A percentile compares a stretch with the other conserved stretches of the same genome.
Evolutionary conservation across 1,284 basidiomycete species (phyloP).

Genomic region (Ganoderma boninense): DNA sequence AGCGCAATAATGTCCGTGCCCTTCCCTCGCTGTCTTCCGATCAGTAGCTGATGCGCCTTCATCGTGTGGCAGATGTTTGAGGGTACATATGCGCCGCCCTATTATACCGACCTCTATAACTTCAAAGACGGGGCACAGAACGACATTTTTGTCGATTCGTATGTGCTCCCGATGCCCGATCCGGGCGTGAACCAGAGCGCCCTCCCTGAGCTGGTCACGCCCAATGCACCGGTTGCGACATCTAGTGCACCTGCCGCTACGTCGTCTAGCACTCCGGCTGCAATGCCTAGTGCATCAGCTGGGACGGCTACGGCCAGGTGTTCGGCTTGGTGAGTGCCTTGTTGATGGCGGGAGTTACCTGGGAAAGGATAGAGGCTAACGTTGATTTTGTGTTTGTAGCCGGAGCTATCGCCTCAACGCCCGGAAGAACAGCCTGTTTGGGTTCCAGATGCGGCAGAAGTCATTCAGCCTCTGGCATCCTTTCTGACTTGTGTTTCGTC

Average conservation of each 20-base stretch:
- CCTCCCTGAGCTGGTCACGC: slow-evolving; percentile 13
- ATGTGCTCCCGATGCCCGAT: slow-evolving; percentile 20
- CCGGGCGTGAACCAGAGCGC: slow-evolving; percentile 26
- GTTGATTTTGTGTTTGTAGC: neutral
- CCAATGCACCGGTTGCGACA: neutral
- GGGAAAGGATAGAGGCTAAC: neutral
- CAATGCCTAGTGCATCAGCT: slow-evolving; percentile 13
- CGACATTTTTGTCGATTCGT: slow-evolving; percentile 64
- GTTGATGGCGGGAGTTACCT: too few relatives aligned
- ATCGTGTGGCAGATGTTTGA: slow-evolving; percentile 55
- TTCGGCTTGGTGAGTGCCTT: slow-evolving; percentile 19
- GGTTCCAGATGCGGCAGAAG: slow-evolving; percentile 6
- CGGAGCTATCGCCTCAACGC: neutral
- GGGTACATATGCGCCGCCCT: slow-evolving; percentile 59
- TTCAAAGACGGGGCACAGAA: slow-evolving; percentile 68
- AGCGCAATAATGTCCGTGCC: slow-evolving; percentile 59
- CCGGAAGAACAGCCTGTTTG: slow-evolving; percentile 4
- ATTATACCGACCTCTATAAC: slow-evolving; percentile 65
- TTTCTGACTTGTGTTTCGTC: slow-evolving; percentile 5
- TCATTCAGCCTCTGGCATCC: slow-evolving; percentile 25
- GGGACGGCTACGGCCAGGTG: slow-evolving; percentile 15
- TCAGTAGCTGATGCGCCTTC: neutral
- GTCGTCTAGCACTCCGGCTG: neutral
- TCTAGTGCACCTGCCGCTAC: slow-evolving; percentile 8
- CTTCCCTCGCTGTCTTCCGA: neutral